Evolutionary conservation across 176 grass and related monocot species (phyloP).

Genomic region (Bothriochloa decipiens): DNA sequence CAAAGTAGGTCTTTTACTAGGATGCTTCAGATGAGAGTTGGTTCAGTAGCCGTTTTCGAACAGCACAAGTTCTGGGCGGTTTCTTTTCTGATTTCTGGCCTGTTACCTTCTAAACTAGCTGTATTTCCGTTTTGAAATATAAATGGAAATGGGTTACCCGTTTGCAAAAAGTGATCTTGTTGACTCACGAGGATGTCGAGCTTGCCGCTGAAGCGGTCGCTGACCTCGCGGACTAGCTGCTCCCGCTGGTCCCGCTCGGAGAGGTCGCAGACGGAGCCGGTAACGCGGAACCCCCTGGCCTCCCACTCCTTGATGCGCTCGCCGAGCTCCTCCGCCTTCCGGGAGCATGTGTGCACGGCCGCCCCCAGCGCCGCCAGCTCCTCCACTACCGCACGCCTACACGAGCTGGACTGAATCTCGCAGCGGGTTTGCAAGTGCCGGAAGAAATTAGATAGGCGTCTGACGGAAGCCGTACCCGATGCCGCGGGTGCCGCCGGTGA

Average conservation of each 20-base stretch:
- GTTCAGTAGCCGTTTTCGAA: no score
- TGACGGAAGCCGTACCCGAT: conserved; percentile 52
- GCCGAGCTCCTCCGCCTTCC: conserved; percentile 56
- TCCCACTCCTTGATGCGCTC: conserved; percentile 60
- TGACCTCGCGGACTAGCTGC: conserved; percentile 42
- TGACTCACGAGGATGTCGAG: conserved; percentile 63
- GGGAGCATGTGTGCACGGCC: conserved; percentile 60
- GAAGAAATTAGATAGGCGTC: not conserved
- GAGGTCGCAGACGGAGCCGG: conserved; percentile 65
- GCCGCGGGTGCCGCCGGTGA: conserved; percentile 81
- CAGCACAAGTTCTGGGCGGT: no score
- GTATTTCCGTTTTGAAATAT: no score
- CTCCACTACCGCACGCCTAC: conserved; percentile 61
- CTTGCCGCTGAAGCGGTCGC: conserved; percentile 49
- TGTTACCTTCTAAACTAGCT: no score
- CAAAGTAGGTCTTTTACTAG: no score
- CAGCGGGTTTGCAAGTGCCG: not conserved
- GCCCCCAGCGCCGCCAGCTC: conserved; percentile 62
- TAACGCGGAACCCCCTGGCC: conserved; percentile 48
- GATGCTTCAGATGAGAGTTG: no score
- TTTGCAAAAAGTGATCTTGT: no score
- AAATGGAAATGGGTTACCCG: no score
- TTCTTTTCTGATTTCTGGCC: no score
- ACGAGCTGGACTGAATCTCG: not conserved
- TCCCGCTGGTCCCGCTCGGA: conserved; percentile 54